A percentile compares a stretch with the other conserved stretches of the same genome.
Evolutionary conservation across 2,329 filamentous ascomycete species (phyloP).

Genomic region (Fusarium avenaceum): DNA sequence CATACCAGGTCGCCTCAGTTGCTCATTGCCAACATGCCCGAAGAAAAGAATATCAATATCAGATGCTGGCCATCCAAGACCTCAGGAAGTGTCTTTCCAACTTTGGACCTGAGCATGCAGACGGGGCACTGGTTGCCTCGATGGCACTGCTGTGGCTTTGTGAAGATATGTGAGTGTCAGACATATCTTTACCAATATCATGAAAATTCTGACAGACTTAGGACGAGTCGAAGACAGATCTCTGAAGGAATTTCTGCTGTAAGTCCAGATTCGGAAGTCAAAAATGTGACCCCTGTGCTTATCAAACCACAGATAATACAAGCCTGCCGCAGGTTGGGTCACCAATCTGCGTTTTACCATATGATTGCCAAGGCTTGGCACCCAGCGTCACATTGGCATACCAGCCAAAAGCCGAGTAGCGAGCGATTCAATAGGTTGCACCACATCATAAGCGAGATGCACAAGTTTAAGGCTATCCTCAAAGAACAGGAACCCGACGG

Average conservation of each 20-base stretch:
- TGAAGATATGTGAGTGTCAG: slow-evolving; percentile 28
- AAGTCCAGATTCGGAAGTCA: fast-evolving
- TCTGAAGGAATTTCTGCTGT: slow-evolving; percentile 29
- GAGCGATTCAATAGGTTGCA: slow-evolving; percentile 1
- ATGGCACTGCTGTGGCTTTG: slow-evolving; percentile 29
- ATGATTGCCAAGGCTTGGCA: slow-evolving; percentile 29
- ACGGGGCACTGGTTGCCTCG: slow-evolving; percentile 28
- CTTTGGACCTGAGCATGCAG: slow-evolving; percentile 23
- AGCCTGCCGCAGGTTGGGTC: slow-evolving; percentile 13
- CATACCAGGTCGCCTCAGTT: slow-evolving; percentile 30
- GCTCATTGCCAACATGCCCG: slow-evolving; percentile 28
- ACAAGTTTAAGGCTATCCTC: slow-evolving; percentile 9
- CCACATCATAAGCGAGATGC: slow-evolving; percentile 25
- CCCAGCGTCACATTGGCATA: neutral
- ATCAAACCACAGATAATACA: slow-evolving; percentile 9
- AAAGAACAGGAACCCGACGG: slow-evolving; percentile 13
- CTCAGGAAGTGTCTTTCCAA: slow-evolving; percentile 16
- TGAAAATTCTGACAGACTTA: slow-evolving; percentile 5
- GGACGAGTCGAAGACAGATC: slow-evolving; percentile 25
- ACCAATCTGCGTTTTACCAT: slow-evolving; percentile 17
- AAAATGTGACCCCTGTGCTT: neutral
- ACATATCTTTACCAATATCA: no score
- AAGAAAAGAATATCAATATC: slow-evolving; percentile 33
- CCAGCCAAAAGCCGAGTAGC: neutral
- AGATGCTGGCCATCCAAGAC: slow-evolving; percentile 34